phyloP scores from a whole-genome alignment of 352 stramenopile genomes.

The Phytophthora sansomeana region DNA sequence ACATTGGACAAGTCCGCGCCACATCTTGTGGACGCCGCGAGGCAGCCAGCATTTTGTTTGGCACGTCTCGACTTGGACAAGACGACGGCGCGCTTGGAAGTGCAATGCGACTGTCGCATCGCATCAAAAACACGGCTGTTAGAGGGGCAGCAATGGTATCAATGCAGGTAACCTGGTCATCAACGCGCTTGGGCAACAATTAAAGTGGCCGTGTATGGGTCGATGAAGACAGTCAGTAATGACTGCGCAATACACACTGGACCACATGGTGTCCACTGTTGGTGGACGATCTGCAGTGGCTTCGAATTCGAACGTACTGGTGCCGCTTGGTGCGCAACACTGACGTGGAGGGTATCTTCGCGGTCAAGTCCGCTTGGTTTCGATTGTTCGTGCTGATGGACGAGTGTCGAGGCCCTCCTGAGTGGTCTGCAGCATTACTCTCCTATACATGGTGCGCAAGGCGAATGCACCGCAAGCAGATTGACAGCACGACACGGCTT shows the following conservation, averaged over 20 bases:
- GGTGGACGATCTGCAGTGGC: not conserved
- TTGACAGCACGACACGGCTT: not conserved
- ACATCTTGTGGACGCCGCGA: slow-evolving; percentile 7
- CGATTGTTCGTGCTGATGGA: not conserved
- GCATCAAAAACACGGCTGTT: too few relatives aligned
- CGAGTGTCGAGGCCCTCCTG: too few relatives aligned
- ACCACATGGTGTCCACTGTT: not conserved
- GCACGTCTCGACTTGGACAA: not conserved
- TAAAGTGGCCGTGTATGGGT: too few relatives aligned
- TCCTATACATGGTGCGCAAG: not conserved
- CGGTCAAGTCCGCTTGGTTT: not conserved
- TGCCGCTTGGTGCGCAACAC: not conserved
- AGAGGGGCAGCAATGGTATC: too few relatives aligned
- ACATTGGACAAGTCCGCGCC: not conserved
- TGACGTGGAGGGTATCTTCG: not conserved
- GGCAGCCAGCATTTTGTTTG: slow-evolving; percentile 4
- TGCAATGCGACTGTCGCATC: not conserved
- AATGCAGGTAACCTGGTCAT: too few relatives aligned
- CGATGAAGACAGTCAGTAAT: too few relatives aligned
- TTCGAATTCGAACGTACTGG: slow-evolving; percentile 5
- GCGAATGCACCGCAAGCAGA: not conserved
- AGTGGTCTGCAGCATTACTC: not conserved
- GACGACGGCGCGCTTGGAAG: slow-evolving; percentile 12
- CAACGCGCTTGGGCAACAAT: too few relatives aligned
- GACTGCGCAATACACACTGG: too few relatives aligned